phyloP scores from a whole-genome alignment of 176 grass and related monocot species.

The Phragmites australis region DNA sequence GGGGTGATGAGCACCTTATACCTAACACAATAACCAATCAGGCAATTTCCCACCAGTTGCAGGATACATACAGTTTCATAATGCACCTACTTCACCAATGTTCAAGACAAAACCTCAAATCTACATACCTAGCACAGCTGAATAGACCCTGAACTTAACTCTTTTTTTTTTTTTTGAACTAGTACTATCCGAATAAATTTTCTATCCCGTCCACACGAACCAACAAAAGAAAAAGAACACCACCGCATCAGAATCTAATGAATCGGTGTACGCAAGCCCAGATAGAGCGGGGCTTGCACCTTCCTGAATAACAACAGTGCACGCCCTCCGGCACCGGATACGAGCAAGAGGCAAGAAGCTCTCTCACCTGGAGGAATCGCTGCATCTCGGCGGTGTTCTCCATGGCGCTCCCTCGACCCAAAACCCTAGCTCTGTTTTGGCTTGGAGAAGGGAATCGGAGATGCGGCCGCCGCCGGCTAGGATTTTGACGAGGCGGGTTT shows the following conservation, averaged over 20 bases:
- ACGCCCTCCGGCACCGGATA: background rate
- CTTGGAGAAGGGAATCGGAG: background rate
- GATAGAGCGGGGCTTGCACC: background rate
- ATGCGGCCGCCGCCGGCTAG: slow-evolving; percentile 8
- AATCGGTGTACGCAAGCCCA: background rate
- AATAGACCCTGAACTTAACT: background rate
- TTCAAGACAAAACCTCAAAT: background rate
- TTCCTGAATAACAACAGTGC: background rate
- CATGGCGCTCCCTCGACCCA: slow-evolving; percentile 40
- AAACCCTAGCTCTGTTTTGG: slow-evolving; percentile 42
- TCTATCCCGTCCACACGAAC: background rate
- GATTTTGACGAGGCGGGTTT: background rate
- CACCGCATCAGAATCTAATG: background rate
- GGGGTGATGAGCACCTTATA: background rate
- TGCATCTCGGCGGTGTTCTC: slow-evolving; percentile 65
- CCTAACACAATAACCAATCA: background rate
- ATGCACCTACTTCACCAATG: background rate
- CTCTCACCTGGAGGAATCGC: slow-evolving; percentile 68
- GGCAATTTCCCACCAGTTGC: background rate
- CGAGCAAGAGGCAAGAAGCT: background rate
- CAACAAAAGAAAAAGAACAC: background rate
- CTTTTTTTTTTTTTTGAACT: too few species aligned
- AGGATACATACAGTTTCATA: background rate
- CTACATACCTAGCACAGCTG: background rate
- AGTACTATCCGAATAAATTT: background rate